Evolutionary conservation across 352 stramenopile species (phyloP).

Genomic region (Globisporangium solare): DNA sequence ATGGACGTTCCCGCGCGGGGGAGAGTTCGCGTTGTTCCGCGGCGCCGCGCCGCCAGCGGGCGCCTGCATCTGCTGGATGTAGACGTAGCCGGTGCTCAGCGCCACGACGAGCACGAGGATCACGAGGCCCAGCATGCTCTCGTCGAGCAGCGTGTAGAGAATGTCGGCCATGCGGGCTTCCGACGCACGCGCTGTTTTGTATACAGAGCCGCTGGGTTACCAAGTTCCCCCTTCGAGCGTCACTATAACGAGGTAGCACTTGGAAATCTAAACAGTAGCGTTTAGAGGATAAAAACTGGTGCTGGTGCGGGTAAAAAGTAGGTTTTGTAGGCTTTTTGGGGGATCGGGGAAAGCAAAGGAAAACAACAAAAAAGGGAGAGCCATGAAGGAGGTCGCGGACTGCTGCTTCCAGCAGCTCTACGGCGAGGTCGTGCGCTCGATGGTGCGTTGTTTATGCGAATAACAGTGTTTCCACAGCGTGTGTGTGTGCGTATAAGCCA

Average conservation of each 20-base stretch:
- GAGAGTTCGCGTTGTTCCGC: background rate
- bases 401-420: constrained; percentile 88
- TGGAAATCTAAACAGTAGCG: background rate
- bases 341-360: background rate
- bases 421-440: constrained; percentile 79
- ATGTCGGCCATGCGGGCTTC: constrained; percentile 29
- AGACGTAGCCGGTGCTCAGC: constrained; percentile 72
- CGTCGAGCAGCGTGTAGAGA: constrained; percentile 51
- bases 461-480: background rate
- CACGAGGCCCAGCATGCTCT: constrained; percentile 64
- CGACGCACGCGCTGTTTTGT: no score
- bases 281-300: no score
- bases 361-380: background rate
- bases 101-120: constrained; percentile 68
- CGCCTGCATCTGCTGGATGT: constrained; percentile 55
- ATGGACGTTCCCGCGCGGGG: constrained; percentile 3
- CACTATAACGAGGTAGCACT: no score
- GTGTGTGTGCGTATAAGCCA: background rate
- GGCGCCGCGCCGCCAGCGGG: constrained; percentile 2
- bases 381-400: constrained; percentile 82
- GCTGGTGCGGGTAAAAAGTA: background rate
- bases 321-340: background rate
- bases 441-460: constrained; percentile 38
- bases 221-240: no score
- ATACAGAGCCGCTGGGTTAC: background rate